Evolutionary conservation across 2,329 filamentous ascomycete species (phyloP), one percentile per base, ranked within the genome.

Genomic region (Pestalotiopsis sp.): DNA sequence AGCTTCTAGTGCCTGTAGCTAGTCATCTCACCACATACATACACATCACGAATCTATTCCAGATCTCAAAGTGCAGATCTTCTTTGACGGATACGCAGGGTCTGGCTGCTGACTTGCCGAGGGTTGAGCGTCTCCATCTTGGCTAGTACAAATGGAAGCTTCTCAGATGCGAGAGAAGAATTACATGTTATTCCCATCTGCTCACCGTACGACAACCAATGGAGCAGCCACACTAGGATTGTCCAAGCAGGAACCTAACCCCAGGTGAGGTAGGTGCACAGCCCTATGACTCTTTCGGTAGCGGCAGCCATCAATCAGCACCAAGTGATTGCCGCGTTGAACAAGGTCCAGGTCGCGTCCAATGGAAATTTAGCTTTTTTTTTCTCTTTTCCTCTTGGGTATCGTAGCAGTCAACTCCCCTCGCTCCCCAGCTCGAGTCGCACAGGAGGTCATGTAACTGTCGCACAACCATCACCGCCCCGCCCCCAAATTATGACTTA

Each of bases 181-280:
- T 25, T 25, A 49, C 31, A 9, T 31, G 31, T 45, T 27, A 25
- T 31, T 31, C 31, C 31, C 31, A 31, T 31, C 61, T 49, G 61
- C 17, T 27, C n/a, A 45, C 39, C 61, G 61, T 49, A 64, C 61
- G 39, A 49, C 61, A 64, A 64, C 61, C 61, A 64, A 64, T 64
- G 39, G 25, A 13, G 61, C 61, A 52, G 20, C 61, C 61, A 64
- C 20, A 38, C 38, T 20, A 20, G 31, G 20, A 14, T 45, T 64
- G 38, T 64, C 38, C 59, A 38, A 41, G 27, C 59, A 64, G 20
- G 49, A 63, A 20, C 39, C 59, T n/a, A n/a, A n/a, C 45, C 17
- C 45, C 17, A 52, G 45, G 45, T 17, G 13, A 17, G 13, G 12
- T 9, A 20, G 20, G 23, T 45, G 39, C 61, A 45, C 38, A 64